These are phyloP conservation scores for Mesostigma viride DNA, from an alignment of 139 green algal genomes.

Conservation along the genomic window DNA sequence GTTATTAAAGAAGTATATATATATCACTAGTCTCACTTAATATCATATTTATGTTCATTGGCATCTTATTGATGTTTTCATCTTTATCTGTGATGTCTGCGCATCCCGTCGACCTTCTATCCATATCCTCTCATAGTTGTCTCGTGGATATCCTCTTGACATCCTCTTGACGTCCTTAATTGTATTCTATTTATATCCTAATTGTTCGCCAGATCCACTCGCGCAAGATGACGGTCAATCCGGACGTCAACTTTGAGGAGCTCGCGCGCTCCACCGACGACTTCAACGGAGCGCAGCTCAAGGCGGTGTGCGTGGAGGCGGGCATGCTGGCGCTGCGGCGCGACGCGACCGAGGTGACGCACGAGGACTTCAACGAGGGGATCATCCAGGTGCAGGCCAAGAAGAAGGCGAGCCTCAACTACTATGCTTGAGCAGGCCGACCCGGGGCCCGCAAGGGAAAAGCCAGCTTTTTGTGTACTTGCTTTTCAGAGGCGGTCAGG, in stretches of 20 bases:
- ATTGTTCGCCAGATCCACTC: constrained; percentile 44
- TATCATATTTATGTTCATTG: too few relatives aligned
- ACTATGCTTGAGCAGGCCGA: constrained; percentile 53
- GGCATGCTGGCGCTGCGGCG: constrained; percentile 94
- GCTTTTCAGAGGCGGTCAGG: background rate
- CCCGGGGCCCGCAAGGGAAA: background rate
- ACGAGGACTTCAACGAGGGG: constrained; percentile 98
- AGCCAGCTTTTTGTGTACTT: background rate
- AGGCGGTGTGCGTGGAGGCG: constrained; percentile 93
- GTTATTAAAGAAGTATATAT: too few relatives aligned
- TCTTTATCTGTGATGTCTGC: too few relatives aligned
- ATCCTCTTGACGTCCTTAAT: too few relatives aligned
- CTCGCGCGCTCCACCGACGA: constrained; percentile 89
- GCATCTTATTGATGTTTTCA: too few relatives aligned
- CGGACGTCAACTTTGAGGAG: constrained; percentile 97
- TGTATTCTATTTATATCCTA: too few relatives aligned
- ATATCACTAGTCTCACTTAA: too few relatives aligned
- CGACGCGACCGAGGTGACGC: constrained; percentile 79
- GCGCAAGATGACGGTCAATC: constrained; percentile 71
- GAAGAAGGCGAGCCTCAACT: constrained; percentile 95
- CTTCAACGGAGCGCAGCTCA: constrained; percentile 93
- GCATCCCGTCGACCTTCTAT: too few relatives aligned
- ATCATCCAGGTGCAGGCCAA: constrained; percentile 95
- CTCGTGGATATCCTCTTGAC: too few relatives aligned
- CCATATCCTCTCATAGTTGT: too few relatives aligned